These are phyloP conservation scores for Mrakia gelida DNA, from an alignment of 768 basidiomycete genomes.

Conservation along the genomic window DNA sequence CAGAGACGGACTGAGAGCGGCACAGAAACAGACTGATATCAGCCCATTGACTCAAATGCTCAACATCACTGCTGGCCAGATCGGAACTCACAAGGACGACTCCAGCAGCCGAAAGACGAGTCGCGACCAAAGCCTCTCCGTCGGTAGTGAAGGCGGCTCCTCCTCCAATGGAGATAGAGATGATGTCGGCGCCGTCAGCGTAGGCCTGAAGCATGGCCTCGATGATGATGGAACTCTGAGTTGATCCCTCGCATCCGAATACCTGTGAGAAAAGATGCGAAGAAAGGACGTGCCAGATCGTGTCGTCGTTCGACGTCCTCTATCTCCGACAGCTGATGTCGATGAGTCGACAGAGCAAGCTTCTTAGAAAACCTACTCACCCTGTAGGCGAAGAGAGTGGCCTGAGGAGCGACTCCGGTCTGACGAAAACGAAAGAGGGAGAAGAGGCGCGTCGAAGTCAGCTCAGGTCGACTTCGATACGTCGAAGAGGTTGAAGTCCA, in stretches of 20 bases:
- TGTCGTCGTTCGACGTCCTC: too few relatives aligned
- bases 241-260: slow-evolving; percentile 57
- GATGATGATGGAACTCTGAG: slow-evolving; percentile 46
- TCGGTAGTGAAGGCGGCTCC: slow-evolving; percentile 62
- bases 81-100: slow-evolving; percentile 48
- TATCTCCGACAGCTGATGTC: too few relatives aligned
- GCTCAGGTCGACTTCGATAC: too few relatives aligned
- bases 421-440: too few relatives aligned
- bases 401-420: slow-evolving; percentile 61
- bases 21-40: too few relatives aligned
- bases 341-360: too few relatives aligned
- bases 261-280: slow-evolving; percentile 43
- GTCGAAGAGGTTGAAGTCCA: too few relatives aligned
- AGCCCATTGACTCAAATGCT: too few relatives aligned
- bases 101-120: slow-evolving; percentile 56
- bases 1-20: slow-evolving; percentile 47
- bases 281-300: too few relatives aligned
- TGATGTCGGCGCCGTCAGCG: slow-evolving; percentile 51
- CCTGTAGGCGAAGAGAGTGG: slow-evolving; percentile 47
- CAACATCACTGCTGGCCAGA: too few relatives aligned
- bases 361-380: too few relatives aligned
- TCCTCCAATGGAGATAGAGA: slow-evolving; percentile 62
- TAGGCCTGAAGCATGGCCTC: slow-evolving; percentile 50
- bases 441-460: too few relatives aligned
- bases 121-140: slow-evolving; percentile 55